Conservation (phyloP, 2,329 filamentous ascomycete genomes). For the Cladosporium halotolerans region DNA sequence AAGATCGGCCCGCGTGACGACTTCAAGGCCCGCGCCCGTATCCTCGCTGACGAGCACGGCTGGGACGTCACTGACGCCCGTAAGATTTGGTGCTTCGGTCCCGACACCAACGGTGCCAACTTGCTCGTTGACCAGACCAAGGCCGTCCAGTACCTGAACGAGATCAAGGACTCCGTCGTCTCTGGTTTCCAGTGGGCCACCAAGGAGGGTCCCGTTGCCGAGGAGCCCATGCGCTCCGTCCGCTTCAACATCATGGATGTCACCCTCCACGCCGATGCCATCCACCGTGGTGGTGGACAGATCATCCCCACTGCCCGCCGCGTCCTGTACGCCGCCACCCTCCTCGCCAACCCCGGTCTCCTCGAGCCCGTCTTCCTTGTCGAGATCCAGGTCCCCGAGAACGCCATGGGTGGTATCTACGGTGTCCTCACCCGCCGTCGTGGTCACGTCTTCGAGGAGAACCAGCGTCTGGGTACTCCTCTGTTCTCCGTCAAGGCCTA, state of each 20-base stretch:
- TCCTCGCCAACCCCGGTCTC: slow-evolving; percentile 85
- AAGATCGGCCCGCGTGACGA: slow-evolving; percentile 94
- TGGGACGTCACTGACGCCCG: slow-evolving; percentile 99
- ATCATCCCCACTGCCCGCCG: slow-evolving; percentile 96
- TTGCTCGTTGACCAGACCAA: slow-evolving; percentile 99
- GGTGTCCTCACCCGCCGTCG: slow-evolving; percentile 94
- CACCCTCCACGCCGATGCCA: slow-evolving; percentile 98
- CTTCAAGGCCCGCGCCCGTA: slow-evolving; percentile 95
- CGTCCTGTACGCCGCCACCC: slow-evolving; percentile 88
- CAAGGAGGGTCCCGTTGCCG: slow-evolving; percentile 92
- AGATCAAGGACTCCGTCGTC: slow-evolving; percentile 99
- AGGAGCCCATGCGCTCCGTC: slow-evolving; percentile 95
- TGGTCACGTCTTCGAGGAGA: slow-evolving; percentile 98
- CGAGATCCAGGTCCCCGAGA: slow-evolving; percentile 98
- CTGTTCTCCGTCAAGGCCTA: slow-evolving; percentile 99
- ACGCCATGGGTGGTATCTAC: slow-evolving; percentile 99
- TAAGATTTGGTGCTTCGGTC: slow-evolving; percentile 99
- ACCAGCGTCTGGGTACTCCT: slow-evolving; percentile 96
- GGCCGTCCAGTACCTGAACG: slow-evolving; percentile 99
- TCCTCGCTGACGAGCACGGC: slow-evolving; percentile 92
- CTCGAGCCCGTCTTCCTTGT: slow-evolving; percentile 98
- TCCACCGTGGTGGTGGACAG: slow-evolving; percentile 98
- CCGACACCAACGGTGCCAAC: slow-evolving; percentile 96
- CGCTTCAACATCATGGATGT: slow-evolving; percentile 99
- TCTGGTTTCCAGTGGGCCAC: slow-evolving; percentile 99